Conservation (phyloP, 441 rosid genomes). For the Dalechampia spathulata region DNA sequence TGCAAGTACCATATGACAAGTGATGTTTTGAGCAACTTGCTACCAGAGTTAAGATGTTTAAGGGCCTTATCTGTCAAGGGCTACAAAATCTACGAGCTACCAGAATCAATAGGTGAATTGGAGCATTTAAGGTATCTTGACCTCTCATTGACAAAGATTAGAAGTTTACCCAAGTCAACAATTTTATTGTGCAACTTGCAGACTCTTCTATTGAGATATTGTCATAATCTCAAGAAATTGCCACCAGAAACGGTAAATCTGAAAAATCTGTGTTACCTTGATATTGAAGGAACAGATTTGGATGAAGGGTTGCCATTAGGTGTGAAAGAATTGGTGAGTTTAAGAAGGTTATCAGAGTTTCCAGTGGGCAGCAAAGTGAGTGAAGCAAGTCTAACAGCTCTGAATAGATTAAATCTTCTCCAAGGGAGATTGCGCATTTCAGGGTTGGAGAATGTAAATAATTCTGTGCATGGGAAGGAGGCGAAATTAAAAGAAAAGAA, state of each 20-base stretch:
- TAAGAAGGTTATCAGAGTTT: too few species aligned
- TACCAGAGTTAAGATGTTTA: background rate
- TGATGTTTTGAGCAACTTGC: background rate
- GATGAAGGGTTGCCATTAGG: too few species aligned
- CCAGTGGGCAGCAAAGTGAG: too few species aligned
- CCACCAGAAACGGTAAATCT: background rate
- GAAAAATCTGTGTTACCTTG: background rate
- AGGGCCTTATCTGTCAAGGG: conserved; percentile 7
- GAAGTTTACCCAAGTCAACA: background rate
- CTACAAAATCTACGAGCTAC: background rate
- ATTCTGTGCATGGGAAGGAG: conserved; percentile 9
- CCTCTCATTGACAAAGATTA: conserved; percentile 14
- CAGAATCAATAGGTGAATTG: background rate
- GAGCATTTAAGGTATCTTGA: conserved; percentile 21
- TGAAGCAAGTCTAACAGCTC: conserved; percentile 10
- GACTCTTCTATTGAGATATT: background rate
- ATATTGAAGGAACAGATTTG: background rate
- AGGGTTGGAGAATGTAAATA: conserved; percentile 13
- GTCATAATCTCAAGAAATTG: background rate
- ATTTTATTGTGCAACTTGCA: background rate
- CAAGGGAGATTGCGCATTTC: conserved; percentile 13
- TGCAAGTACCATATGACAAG: background rate
- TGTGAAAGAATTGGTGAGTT: too few species aligned
- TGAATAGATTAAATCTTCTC: background rate
- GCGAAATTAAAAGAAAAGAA: conserved; percentile 9